Evolutionary conservation across 164 flowering plant genomes (phyloP), one percentile per base, ranked within the genome.

Genomic region (Dillenia suffruticosa): DNA sequence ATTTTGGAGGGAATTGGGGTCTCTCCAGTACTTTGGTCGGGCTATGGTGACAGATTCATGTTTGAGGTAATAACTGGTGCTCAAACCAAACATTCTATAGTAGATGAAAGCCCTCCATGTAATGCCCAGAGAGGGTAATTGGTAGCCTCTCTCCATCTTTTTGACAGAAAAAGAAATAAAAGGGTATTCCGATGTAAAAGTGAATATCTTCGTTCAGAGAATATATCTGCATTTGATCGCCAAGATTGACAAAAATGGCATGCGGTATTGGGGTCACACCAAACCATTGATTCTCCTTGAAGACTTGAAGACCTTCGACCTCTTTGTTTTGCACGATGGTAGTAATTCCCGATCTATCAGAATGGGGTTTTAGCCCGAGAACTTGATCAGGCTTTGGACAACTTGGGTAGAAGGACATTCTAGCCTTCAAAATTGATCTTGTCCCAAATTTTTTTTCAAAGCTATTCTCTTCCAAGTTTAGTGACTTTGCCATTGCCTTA

Each of bases 221-320:
- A 45, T 66, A 10, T 75, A 75, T 77, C 77, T 78, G 71, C 44
- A 66, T 52, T 68, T 70, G 75, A 54, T 72, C 75, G 4, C 68
- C 79, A 12, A 68, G 22, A 15, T 71, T 68, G 62, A 75, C 26
- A 8, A 72, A 24, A 14, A 72, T 50, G 9, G 79, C 76, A 44
- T 68, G 49, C 13, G 72, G 72, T 51, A 64, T 45, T 24, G 56
- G 56, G 2, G 78, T 65, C 54, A 63, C 75, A 55, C 44, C 51
- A 54, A 67, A 19, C 78, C 78, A 75, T 43, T 58, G n/a, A n/a
- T 40, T 70, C 55, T 75, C 70, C 47, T 68, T 68, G 49, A 72
- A 14, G 43, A 75, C 43, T 58, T 75, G 75, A 56, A 72, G 79
- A 50, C 76, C 78, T 72, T 69, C 76, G 10, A 74, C 74, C 63